Conservation (phyloP, 139 green algal species). For the Chlorella sp. region DNA sequence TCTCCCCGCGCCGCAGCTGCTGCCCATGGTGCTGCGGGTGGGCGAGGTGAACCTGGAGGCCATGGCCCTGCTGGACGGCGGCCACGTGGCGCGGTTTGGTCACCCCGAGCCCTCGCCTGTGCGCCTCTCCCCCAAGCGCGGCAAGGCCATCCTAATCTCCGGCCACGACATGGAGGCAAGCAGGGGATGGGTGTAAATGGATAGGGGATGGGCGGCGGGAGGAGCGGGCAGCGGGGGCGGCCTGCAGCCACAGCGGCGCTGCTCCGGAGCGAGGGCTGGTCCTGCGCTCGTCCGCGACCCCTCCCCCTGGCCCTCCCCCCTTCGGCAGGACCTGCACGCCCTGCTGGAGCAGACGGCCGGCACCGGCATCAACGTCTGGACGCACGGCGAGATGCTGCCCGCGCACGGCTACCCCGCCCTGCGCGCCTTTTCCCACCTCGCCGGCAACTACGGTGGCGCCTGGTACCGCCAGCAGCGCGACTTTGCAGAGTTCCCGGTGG, state of each 20-base stretch:
- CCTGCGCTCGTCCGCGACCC: too few relatives aligned
- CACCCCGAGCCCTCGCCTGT: slow-evolving; percentile 58
- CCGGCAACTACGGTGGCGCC: slow-evolving; percentile 65
- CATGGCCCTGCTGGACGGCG: slow-evolving; percentile 63
- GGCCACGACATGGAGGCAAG: slow-evolving; percentile 71
- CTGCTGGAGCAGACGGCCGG: slow-evolving; percentile 70
- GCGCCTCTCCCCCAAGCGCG: slow-evolving; percentile 50
- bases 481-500: slow-evolving; percentile 47
- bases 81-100: slow-evolving; percentile 64
- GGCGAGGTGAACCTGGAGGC: slow-evolving; percentile 58
- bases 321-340: slow-evolving; percentile 58
- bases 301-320: not conserved
- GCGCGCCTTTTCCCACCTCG: slow-evolving; percentile 59
- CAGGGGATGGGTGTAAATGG: too few relatives aligned
- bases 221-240: too few relatives aligned
- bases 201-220: too few relatives aligned
- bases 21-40: slow-evolving; percentile 49
- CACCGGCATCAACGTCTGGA: slow-evolving; percentile 79
- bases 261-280: too few relatives aligned
- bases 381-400: slow-evolving; percentile 80
- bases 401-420: slow-evolving; percentile 74
- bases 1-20: slow-evolving; percentile 30
- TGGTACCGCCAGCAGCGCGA: slow-evolving; percentile 69
- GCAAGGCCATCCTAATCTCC: slow-evolving; percentile 74
- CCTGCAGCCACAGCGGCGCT: too few relatives aligned